phyloP scores from a whole-genome alignment of 805 yeast species.

The Wickerhamiella qilinensis region DNA sequence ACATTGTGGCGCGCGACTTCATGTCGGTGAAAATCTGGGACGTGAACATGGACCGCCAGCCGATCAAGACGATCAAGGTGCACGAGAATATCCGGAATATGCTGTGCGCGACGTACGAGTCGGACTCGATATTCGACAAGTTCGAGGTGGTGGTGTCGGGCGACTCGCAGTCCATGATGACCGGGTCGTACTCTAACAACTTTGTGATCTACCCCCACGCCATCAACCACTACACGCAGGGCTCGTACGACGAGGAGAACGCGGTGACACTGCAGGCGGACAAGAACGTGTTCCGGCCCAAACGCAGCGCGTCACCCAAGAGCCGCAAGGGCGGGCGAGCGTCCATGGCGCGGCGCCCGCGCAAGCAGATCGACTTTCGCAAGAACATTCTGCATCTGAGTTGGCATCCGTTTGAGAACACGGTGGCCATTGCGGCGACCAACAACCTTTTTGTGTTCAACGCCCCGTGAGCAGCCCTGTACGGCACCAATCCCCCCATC shows the following conservation, averaged over 20 bases:
- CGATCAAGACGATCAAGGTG: conserved; percentile 83
- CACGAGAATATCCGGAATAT: conserved; percentile 90
- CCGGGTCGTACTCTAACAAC: conserved; percentile 94
- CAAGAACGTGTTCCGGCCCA: conserved; percentile 83
- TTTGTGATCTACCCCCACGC: conserved; percentile 93
- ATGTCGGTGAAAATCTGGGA: conserved; percentile 98
- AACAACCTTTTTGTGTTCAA: conserved; percentile 44
- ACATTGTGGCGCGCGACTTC: conserved; percentile 93
- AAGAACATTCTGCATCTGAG: conserved; percentile 87
- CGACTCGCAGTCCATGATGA: conserved; percentile 80
- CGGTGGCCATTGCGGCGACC: conserved; percentile 96
- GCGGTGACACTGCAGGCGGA: conserved; percentile 93
- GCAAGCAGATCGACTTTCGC: conserved; percentile 78
- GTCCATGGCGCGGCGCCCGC: conserved; percentile 35
- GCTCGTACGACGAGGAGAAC: conserved; percentile 27
- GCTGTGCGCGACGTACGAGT: conserved; percentile 93
- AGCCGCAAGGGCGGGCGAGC: conserved; percentile 16
- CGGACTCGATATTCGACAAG: conserved; percentile 96
- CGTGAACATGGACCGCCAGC: conserved; percentile 89
- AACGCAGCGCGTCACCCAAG: conserved; percentile 31
- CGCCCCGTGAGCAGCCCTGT: conserved; percentile 10
- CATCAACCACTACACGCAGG: conserved; percentile 11
- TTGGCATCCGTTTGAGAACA: conserved; percentile 96
- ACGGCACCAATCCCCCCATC: too few relatives aligned
- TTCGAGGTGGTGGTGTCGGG: conserved; percentile 94